Evolutionary conservation across 2,329 filamentous ascomycete genomes (phyloP).

Genomic region (Tolypocladium ophioglossoides): DNA sequence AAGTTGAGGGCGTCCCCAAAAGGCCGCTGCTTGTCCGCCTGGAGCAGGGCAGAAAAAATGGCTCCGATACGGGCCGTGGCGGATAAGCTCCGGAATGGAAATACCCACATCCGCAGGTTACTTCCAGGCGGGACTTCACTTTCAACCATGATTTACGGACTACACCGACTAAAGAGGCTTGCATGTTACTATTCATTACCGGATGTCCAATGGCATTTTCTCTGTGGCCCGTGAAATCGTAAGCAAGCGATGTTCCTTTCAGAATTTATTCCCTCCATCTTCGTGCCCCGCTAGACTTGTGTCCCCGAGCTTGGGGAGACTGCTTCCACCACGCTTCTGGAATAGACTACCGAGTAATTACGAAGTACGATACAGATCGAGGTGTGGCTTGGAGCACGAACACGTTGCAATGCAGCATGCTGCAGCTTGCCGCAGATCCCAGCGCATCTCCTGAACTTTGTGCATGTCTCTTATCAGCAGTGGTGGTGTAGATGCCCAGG

Average conservation of each 20-base stretch:
- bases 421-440: neutral
- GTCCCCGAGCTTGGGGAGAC: neutral
- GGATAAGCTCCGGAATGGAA: slow-evolving; percentile 10
- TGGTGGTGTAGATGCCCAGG: no score
- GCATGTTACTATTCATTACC: neutral
- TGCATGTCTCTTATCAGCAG: neutral
- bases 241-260: neutral
- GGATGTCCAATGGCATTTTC: no score
- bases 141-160: neutral
- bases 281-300: neutral
- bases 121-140: neutral
- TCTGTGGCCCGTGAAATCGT: neutral
- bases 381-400: neutral
- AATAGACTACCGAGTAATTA: neutral
- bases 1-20: neutral
- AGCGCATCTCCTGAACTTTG: neutral
- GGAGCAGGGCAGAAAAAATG: slow-evolving; percentile 8
- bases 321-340: neutral
- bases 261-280: rapidly evolving
- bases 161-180: neutral
- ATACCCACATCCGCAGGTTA: neutral
- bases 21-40: neutral
- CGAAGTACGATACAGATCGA: no score
- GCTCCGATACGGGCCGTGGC: slow-evolving; percentile 11
- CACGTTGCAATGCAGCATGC: neutral